A percentile compares a stretch with the other conserved stretches of the same genome.
phyloP scores from a whole-genome alignment of 2,329 filamentous ascomycete genomes.

The Ceratocystis ficicola region DNA sequence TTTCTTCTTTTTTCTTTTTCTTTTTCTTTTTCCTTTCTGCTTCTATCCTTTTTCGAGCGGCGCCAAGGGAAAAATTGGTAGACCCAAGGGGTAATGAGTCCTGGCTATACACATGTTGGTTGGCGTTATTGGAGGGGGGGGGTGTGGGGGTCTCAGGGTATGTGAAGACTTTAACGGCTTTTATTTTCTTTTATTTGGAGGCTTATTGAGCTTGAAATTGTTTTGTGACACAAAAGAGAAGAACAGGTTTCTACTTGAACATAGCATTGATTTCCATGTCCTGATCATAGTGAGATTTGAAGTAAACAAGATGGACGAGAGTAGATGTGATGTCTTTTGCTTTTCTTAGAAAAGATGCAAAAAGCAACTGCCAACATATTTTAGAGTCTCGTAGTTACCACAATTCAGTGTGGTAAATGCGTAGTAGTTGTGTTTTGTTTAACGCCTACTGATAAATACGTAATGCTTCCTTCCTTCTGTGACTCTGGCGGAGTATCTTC shows the following conservation, averaged over 20 bases:
- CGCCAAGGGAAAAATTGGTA: background rate
- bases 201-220: background rate
- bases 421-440: too few relatives aligned
- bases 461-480: background rate
- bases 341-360: background rate
- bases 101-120: background rate
- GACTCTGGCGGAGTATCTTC: background rate
- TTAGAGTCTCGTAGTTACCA: background rate
- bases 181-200: background rate
- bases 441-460: too few relatives aligned
- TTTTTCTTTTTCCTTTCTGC: slow-evolving; percentile 4
- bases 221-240: background rate
- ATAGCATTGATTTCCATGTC: background rate
- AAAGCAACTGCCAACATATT: background rate
- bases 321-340: too few relatives aligned
- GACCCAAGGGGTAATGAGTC: background rate
- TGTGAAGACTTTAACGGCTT: background rate
- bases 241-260: background rate
- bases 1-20: background rate
- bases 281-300: too few relatives aligned
- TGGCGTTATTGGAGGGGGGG: background rate
- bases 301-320: too few relatives aligned
- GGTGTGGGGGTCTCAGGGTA: too few relatives aligned
- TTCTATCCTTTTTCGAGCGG: background rate
- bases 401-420: background rate